Evolutionary conservation across 2,329 filamentous ascomycete genomes (phyloP), one percentile per base, ranked within the genome.

Genomic region (Leptographium wingfieldii): DNA sequence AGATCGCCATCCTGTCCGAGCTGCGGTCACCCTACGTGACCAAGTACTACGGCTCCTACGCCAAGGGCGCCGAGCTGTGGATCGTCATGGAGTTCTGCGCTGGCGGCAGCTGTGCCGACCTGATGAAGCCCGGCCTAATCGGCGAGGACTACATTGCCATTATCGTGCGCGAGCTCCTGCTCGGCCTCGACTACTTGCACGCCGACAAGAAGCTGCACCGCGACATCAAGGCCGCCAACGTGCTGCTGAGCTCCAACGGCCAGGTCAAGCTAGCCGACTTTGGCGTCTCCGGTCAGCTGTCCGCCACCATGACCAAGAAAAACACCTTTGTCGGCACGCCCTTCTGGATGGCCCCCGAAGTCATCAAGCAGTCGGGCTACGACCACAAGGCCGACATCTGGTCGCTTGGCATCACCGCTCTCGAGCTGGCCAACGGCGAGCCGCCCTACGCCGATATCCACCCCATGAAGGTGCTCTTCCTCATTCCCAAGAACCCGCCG

Each of bases 51-150:
- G 94, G 94, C 66, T 96, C 92, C 60, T 97, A 94, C 70, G 84
- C 96, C 66, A 96, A 96, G 69, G 94, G 92, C 29, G 94, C 92
- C 2, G 90, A 97, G 75, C 76, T 99, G 68, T 99, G 94, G 94
- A 99, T 99, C 67, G 91, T 97, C 72, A 99, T 99, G 94, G 94
- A 99, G 73, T 99, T 94, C 69, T 99, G 94, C 73, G 92, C 92
- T 1, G 94, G 94, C 27, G 94, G 94, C 5, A 97, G 92, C 74
- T 97, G 94, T 70, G 91, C 90, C 55, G 94, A 97, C 71, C 77
- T 99, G 63, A 88, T 99, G 86, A 95, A 95, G 75, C 91, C 94
- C 0, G 94, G 94, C 29, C 75, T 86, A 49, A 92, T 99, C 63
- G 84, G 86, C 25, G 94, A 99, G 74, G 91, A 96, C 66, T 96